Conservation (phyloP, 176 grass and related monocot genomes). For the Hyparrhenia diplandra region DNA sequence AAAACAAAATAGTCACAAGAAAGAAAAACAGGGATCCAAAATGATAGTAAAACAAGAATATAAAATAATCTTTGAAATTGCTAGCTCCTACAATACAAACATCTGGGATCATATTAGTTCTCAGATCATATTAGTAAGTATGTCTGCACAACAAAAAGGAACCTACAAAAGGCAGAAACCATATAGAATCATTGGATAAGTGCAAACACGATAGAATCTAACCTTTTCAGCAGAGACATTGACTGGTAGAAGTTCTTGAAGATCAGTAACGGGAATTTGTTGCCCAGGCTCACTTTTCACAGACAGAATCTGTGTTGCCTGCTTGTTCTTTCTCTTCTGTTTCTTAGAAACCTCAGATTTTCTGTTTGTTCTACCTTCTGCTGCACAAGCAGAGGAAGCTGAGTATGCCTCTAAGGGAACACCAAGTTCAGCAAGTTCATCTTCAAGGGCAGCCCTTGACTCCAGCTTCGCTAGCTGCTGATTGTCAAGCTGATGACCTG, state of each 20-base stretch:
- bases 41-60: not conserved
- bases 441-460: slow-evolving; percentile 63
- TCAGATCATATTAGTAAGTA: not conserved
- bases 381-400: slow-evolving; percentile 23
- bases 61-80: slow-evolving; percentile 10
- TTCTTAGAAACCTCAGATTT: slow-evolving; percentile 78
- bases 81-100: not conserved
- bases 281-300: slow-evolving; percentile 50
- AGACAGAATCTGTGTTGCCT: slow-evolving; percentile 36
- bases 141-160: not conserved
- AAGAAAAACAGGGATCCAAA: slow-evolving; percentile 22
- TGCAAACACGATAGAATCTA: not conserved
- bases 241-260: slow-evolving; percentile 39
- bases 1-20: not conserved
- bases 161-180: slow-evolving; percentile 6
- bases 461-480: slow-evolving; percentile 85
- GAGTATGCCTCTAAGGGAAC: slow-evolving; percentile 47
- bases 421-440: slow-evolving; percentile 76
- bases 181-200: not conserved
- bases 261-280: slow-evolving; percentile 17
- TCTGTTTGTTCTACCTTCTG: slow-evolving; percentile 49
- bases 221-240: slow-evolving; percentile 57
- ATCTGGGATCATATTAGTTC: slow-evolving; percentile 1
- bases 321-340: slow-evolving; percentile 75
- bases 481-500: slow-evolving; percentile 72